phyloP scores from a whole-genome alignment of 805 yeast species.

The Candida fluviatilis region DNA sequence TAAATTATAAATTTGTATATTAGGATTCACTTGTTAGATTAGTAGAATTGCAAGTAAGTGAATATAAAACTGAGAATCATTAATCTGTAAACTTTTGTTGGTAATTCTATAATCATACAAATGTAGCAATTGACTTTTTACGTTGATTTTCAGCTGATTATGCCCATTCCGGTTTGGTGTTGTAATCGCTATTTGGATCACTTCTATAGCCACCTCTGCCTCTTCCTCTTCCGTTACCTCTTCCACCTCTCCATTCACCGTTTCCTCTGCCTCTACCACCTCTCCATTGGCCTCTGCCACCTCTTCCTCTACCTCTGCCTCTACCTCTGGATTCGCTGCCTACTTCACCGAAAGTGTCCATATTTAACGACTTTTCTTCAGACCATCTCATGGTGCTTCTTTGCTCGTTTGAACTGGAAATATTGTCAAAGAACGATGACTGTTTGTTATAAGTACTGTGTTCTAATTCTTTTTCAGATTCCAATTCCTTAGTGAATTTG shows the following conservation, averaged over 20 bases:
- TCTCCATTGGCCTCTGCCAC: conserved; percentile 8
- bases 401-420: conserved; percentile 63
- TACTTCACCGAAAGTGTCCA: conserved; percentile 81
- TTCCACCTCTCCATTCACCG: conserved; percentile 46
- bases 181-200: conserved; percentile 11
- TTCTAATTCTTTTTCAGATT: conserved; percentile 28
- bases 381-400: conserved; percentile 56
- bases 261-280: conserved; percentile 45
- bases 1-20: background rate
- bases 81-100: too few relatives aligned
- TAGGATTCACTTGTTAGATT: too few relatives aligned
- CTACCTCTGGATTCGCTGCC: conserved; percentile 49
- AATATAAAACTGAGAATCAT: too few relatives aligned
- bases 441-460: conserved; percentile 58
- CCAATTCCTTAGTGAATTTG: conserved; percentile 54
- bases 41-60: too few relatives aligned
- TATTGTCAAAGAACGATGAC: conserved; percentile 84
- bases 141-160: conserved; percentile 8
- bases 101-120: too few relatives aligned
- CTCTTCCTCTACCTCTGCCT: conserved; percentile 11
- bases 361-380: conserved; percentile 67
- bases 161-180: conserved; percentile 30
- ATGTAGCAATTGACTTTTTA: too few relatives aligned
- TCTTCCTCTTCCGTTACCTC: conserved; percentile 5
- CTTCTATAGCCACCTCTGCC: conserved; percentile 2